Percentiles rank a stretch among this genome's conserved stretches.
Evolutionary conservation across 2,329 filamentous ascomycete genomes (phyloP).

Genomic region (Sclerotinia nivalis): DNA sequence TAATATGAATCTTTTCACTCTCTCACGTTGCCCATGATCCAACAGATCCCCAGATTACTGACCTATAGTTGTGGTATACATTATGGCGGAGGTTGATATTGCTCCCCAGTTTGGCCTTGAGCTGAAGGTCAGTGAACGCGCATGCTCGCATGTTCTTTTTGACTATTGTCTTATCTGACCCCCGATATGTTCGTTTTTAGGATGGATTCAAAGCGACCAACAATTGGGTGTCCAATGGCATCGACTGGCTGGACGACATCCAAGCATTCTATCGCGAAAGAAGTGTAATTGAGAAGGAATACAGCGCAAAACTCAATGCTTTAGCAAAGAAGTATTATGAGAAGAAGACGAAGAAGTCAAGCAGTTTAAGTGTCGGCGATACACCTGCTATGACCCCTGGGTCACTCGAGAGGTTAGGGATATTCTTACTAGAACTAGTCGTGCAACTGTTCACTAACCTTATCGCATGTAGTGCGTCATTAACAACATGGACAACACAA

Average conservation of each 20-base stretch:
- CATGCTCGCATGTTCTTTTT: constrained; percentile 25
- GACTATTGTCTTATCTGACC: constrained; percentile 28
- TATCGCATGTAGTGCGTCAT: constrained; percentile 65
- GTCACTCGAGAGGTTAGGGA: constrained; percentile 76
- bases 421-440: constrained; percentile 11
- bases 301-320: constrained; percentile 80
- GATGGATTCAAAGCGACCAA: constrained; percentile 97
- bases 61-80: constrained; percentile 24
- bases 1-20: constrained; percentile 27
- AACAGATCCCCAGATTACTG: constrained; percentile 13
- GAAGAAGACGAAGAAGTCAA: constrained; percentile 89
- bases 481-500: constrained; percentile 96
- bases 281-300: constrained; percentile 93
- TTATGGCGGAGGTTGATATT: constrained; percentile 80
- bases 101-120: constrained; percentile 88
- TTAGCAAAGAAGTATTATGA: constrained; percentile 97
- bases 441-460: constrained; percentile 19
- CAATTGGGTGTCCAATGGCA: constrained; percentile 85
- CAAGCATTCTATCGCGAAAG: constrained; percentile 97
- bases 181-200: constrained; percentile 48
- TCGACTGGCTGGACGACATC: constrained; percentile 94
- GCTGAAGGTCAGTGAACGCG: constrained; percentile 69
- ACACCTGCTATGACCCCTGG: constrained; percentile 91
- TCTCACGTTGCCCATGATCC: constrained; percentile 31
- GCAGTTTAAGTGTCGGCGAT: constrained; percentile 88